Conservation (phyloP, 768 basidiomycete genomes). For the Suillus luteus region DNA sequence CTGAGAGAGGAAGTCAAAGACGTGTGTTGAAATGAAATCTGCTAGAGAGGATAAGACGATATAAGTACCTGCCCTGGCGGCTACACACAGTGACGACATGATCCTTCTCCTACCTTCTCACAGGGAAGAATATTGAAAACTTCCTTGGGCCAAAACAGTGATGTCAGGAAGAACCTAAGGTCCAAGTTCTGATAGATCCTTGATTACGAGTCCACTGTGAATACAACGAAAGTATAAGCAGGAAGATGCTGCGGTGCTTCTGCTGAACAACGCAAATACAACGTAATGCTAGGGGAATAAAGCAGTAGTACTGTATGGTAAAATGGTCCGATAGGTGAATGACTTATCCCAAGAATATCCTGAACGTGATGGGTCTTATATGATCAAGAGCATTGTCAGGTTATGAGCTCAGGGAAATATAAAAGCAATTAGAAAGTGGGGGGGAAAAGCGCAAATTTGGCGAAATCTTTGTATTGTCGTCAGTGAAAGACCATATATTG, state of each 20-base stretch:
- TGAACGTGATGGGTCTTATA: constrained; percentile 29
- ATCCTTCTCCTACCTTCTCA: background rate
- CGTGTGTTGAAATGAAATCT: background rate
- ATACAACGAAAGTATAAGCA: constrained; percentile 17
- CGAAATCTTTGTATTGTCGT: background rate
- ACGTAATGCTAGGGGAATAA: constrained; percentile 23
- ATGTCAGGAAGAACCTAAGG: constrained; percentile 2
- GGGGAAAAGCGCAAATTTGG: background rate
- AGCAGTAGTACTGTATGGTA: constrained; percentile 37
- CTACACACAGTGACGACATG: background rate
- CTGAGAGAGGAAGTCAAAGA: background rate
- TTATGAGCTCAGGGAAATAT: background rate
- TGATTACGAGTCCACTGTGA: constrained; percentile 17
- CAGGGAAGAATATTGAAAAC: background rate
- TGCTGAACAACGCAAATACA: constrained; percentile 9
- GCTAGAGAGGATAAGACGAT: background rate
- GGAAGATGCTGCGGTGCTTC: constrained; percentile 3
- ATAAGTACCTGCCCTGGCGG: background rate
- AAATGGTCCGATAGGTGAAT: constrained; percentile 24
- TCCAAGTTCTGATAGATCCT: constrained; percentile 15
- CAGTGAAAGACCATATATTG: background rate
- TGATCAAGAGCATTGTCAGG: constrained; percentile 12
- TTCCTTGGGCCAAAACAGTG: background rate
- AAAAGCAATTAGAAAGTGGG: constrained; percentile 6
- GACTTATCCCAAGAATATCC: constrained; percentile 25